Base-by-base conservation (phyloP, 1,284 basidiomycete genomes). In the Schizophyllum amplum region DNA sequence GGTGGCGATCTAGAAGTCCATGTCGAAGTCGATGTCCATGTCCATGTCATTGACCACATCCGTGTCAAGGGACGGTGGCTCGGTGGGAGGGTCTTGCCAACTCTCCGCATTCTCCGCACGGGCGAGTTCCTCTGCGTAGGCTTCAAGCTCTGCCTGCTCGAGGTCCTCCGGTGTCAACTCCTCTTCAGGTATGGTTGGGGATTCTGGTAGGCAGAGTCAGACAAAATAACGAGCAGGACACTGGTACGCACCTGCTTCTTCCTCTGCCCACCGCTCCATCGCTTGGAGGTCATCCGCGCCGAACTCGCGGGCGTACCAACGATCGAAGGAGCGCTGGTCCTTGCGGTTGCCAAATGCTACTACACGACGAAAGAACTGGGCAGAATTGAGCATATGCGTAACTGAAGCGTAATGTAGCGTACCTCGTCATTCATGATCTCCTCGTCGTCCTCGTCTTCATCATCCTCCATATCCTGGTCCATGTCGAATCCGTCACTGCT, bases 381-480 rank as follows among this genome's bases (percentile, higher is more conserved):
- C 13, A 42, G 13, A 3, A 17, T 42, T 9, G 17, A 17, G 2
- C 33, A 42, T 42, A 42, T 17, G 33, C 33, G 17, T 17, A 42
- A 9, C 17, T 3, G 11, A 17, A 9, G 2, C 17, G 33, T 9
- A 9, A 9, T 17, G 33, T 13, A 42, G 17, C 33, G 7, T 17
- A 42, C 33, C 33, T 42, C 33, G 17, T 42, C 33, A 42, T 42
- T 42, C 33, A 42, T 42, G 7, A 42, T 42, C 17, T 42, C 33
- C 33, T 42, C 33, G 33, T 42, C 33, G 11, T 42, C 33, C 17
- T 42, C 33, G 33, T 42, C 33, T 17, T 42, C 33, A 3, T 9
- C 33, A 53, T 71, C 70, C 13, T 42, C 33, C 33, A 69, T 42
- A 17, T 42, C 33, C 33, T 13, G 11, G 33, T 42, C 33, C 13